Conservation (phyloP, 495 filamentous ascomycete species). For the Astrocystis sublimbata region DNA sequence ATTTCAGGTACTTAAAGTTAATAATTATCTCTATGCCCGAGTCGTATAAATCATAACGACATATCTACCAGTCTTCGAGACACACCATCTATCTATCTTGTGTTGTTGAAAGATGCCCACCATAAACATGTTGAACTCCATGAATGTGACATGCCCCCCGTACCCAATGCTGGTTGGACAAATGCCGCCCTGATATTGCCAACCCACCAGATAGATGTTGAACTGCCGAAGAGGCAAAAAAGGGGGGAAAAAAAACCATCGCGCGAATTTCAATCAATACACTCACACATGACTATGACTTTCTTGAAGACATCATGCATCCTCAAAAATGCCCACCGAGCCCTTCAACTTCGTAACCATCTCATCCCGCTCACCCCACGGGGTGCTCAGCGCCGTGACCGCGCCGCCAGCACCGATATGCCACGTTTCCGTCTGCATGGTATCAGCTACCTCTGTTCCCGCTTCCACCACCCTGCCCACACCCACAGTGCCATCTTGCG, state of each 20-base stretch:
- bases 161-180: conserved; percentile 3
- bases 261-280: neutral
- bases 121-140: conserved; percentile 8
- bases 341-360: conserved; percentile 81
- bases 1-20: too few relatives aligned
- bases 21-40: neutral
- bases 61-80: neutral
- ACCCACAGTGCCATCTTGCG: conserved; percentile 15
- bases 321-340: conserved; percentile 58
- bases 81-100: neutral
- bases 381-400: conserved; percentile 75
- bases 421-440: conserved; percentile 59
- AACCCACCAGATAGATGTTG: neutral
- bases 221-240: neutral
- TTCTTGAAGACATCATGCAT: conserved; percentile 22
- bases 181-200: neutral
- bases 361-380: conserved; percentile 83
- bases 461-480: too few relatives aligned
- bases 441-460: too few relatives aligned
- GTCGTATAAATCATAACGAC: too few relatives aligned
- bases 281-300: neutral
- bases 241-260: neutral
- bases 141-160: neutral
- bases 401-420: conserved; percentile 86
- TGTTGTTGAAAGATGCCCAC: conserved; percentile 10